Base-by-base conservation (phyloP, 495 filamentous ascomycete genomes). In the Amniculicola lignicola region DNA sequence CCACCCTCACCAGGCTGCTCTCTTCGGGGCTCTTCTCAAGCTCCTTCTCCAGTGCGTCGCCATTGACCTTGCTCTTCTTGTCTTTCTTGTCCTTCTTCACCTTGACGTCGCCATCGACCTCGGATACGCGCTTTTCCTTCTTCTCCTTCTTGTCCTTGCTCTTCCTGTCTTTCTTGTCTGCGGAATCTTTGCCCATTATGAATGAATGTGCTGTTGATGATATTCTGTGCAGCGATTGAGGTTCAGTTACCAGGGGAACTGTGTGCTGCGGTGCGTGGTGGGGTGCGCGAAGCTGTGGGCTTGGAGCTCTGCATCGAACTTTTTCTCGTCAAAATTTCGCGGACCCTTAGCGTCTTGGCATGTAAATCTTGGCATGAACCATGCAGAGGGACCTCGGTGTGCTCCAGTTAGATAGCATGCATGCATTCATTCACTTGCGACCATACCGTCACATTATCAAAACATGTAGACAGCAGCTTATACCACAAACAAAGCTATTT, bases 91-190 rank as follows among this genome's bases (percentile, higher is more conserved):
- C 33, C 46, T 86, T 85, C 69, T 84, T 82, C 39, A 63, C 61
- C 41, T 69, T 80, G 72, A 70, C 71, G 54, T 90, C 83, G 51
- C 87, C 88, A 67, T 88, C 83, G 64, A 78, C 49, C 58, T 89
- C 86, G 67, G 83, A 74, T n/a, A n/a, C n/a, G 57, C 82, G 83
- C 75, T 87, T 87, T 74, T 88, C 84, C 75, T 90, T 87, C 79
- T 89, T 89, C 76, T 86, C 77, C 25, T 69, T 71, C 53, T 73
- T 73, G 50, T 72, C 72, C n/a, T n/a, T n/a, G n/a, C n/a, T n/a
- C 51, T 60, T 64, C 50, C 56, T 60, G 19, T 60, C 75, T 25
- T 70, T 72, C 58, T 57, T 59, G 31, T 65, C 64, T 15, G 59
- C 42, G 21, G 55, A 51, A 27, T 71, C 67, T 57, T 71, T 71